Base-by-base conservation (phyloP, 805 yeast species). In the Candida arabinofermentans region DNA sequence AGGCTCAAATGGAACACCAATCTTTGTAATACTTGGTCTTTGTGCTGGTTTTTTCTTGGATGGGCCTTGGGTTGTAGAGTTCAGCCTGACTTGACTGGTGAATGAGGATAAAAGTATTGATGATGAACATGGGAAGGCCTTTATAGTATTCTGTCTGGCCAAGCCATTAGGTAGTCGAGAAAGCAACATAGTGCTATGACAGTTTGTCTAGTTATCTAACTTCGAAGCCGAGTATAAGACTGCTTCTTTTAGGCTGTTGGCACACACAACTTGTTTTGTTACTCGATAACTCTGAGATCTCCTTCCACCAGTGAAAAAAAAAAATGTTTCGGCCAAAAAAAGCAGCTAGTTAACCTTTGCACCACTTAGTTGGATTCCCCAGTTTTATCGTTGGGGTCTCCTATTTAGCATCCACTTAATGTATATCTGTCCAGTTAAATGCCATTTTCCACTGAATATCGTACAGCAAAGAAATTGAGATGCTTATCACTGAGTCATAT, bases 401-500 rank as follows among this genome's bases (percentile, higher is more conserved):
- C n/a, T n/a, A n/a, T n/a, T n/a, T n/a, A 13, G 14, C 4, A 26
- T 26, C 29, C 6, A 16, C 29, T 26, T 8, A 5, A 13, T 26
- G n/a, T 8, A 5, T 26, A 26, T 13, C n/a, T n/a, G n/a, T 13
- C 14, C 9, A 8, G n/a, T 8, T 12, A 8, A 26, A 13, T 12
- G 9, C 9, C 5, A 31, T 31, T 17, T 17, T 17, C 13, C 9
- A 5, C 29, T 9, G 13, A 14, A 13, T 6, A 26, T 26, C 29
- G 13, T 4, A 18, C 14, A n/a, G 5, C 35, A 24, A 18, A 39
- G n/a, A n/a, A n/a, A n/a, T n/a, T n/a, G n/a, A n/a, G n/a, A 85
- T 85, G 95, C 70, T 85, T 50, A 79, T 85, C 52, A 75, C 75
- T 38, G 93, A 85, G 59, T 59, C 77, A 3, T 77, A 57, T 57